Base-by-base conservation (phyloP, 2,329 filamentous ascomycete genomes). In the Cladophialophora carrionii region DNA sequence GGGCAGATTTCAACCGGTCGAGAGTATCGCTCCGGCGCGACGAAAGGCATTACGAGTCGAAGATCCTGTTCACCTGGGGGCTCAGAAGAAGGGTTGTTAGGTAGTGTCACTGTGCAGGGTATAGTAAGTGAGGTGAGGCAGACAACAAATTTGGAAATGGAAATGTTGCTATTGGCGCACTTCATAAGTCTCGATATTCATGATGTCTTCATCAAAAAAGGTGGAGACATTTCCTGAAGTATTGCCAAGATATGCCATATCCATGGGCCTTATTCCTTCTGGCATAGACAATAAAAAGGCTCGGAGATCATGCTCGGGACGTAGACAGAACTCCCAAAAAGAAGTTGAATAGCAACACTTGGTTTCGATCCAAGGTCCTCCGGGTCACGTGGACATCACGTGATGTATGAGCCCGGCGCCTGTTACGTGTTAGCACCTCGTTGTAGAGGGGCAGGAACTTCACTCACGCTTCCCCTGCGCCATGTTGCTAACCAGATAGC, bases 401-500 rank as follows among this genome's bases (percentile, higher is more conserved):
- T 34, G 9, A 34, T 2, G 32, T 79, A 79, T 79, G 78, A 79
- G 77, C 77, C 78, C 77, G 77, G 77, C 77, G 77, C 34, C 34
- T 41, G 3, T 41, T 12, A 41, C 34, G 34, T 41, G 34, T 41
- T 41, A 41, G 14, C 12, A 4, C 10, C 10, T 14, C 10, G 1
- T 1, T 12, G 4, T 12, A 1, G 34, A 4, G 4, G 1, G 9
- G 10, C 10, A 14, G 10, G 8, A 10, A 17, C 5, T 17, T 4
- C 17, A 5, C 34, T 41, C 12, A 41, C 78, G 78, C 77, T 79
- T 77, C 78, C 78, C 71, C 78, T 79, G 77, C 78, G 75, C 75
- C 76, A 78, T 75, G 74, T 77, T 77, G 76, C 76, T 77, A 17
- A 0, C 0, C 2, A 17, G 29, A 20, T 29, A 3, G 24, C 48